A percentile compares a stretch with the other conserved stretches of the same genome.
Conservation (phyloP, 2,329 filamentous ascomycete genomes). For the Cyanodermella asteris region DNA sequence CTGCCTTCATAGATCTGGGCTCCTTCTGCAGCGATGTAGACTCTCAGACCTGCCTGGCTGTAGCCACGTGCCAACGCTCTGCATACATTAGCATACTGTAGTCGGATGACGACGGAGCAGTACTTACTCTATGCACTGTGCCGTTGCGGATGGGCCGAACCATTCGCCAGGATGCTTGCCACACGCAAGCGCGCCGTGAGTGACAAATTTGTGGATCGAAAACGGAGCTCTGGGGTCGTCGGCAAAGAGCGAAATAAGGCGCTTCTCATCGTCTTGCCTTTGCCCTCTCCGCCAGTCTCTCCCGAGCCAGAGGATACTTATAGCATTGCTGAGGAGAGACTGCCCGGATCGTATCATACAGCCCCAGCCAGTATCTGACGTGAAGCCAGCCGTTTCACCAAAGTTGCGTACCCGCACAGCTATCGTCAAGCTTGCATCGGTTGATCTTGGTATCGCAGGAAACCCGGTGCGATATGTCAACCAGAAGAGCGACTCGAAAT, state of each 20-base stretch:
- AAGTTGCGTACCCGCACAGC: constrained; percentile 68
- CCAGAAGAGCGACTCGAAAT: constrained; percentile 87
- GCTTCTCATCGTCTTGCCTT: constrained; percentile 37
- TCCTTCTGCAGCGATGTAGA: constrained; percentile 78
- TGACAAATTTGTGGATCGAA: constrained; percentile 86
- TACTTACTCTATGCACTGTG: constrained; percentile 73
- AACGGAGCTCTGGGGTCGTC: constrained; percentile 73
- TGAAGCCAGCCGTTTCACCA: constrained; percentile 59
- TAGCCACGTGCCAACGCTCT: constrained; percentile 56
- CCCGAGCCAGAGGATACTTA: constrained; percentile 51
- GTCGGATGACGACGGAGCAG: neutral
- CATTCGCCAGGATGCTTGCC: constrained; percentile 92
- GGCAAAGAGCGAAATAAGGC: constrained; percentile 61
- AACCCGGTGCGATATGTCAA: constrained; percentile 91
- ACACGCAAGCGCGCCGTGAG: constrained; percentile 65
- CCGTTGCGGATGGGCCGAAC: constrained; percentile 96
- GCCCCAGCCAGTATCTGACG: constrained; percentile 88
- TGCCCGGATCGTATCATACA: constrained; percentile 98
- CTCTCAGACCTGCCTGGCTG: constrained; percentile 40
- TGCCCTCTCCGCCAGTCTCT: constrained; percentile 61
- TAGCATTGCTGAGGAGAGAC: constrained; percentile 70
- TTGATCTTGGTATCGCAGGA: constrained; percentile 54
- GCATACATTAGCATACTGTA: neutral
- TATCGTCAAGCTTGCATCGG: constrained; percentile 56
- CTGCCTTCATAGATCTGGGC: constrained; percentile 84